Conservation (phyloP, 1,284 basidiomycete species). For the Pseudozyma tsukubaensis region DNA sequence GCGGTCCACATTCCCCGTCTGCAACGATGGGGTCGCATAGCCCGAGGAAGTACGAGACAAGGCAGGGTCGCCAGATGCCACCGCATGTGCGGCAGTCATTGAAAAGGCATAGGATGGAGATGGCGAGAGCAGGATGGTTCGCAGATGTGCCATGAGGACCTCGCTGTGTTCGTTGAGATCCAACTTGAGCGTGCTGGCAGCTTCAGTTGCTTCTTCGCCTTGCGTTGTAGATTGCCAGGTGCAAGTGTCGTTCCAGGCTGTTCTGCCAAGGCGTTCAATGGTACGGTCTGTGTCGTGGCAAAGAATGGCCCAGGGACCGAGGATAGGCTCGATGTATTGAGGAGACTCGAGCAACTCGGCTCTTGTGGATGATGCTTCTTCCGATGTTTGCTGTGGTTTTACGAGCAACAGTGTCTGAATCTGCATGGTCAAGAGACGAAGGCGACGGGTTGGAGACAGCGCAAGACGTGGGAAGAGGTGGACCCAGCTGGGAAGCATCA, state of each 20-base stretch:
- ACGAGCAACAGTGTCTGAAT: slow-evolving; percentile 78
- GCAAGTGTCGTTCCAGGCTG: slow-evolving; percentile 72
- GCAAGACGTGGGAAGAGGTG: slow-evolving; percentile 87
- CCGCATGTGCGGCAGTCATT: slow-evolving; percentile 46
- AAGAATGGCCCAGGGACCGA: slow-evolving; percentile 84
- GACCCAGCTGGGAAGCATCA: slow-evolving; percentile 89
- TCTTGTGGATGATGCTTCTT: slow-evolving; percentile 69
- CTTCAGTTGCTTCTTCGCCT: not conserved
- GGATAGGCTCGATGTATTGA: slow-evolving; percentile 76
- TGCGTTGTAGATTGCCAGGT: slow-evolving; percentile 11
- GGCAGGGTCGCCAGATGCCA: slow-evolving; percentile 21
- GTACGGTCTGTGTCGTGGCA: slow-evolving; percentile 79
- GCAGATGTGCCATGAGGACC: slow-evolving; percentile 40
- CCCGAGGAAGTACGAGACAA: slow-evolving; percentile 40
- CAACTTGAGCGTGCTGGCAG: slow-evolving; percentile 1
- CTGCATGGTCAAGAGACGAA: slow-evolving; percentile 78
- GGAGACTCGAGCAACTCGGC: slow-evolving; percentile 76
- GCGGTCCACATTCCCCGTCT: slow-evolving; percentile 29
- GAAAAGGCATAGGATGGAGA: slow-evolving; percentile 53
- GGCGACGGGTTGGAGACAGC: slow-evolving; percentile 81
- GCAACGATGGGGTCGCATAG: slow-evolving; percentile 24
- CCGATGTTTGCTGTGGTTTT: slow-evolving; percentile 48
- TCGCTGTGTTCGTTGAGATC: slow-evolving; percentile 35
- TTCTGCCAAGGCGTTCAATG: slow-evolving; percentile 73
- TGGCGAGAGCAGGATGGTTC: slow-evolving; percentile 44